These are phyloP conservation scores for Tetrapyrgos nigripes DNA, from an alignment of 1,284 basidiomycete species.

Conservation along the genomic window DNA sequence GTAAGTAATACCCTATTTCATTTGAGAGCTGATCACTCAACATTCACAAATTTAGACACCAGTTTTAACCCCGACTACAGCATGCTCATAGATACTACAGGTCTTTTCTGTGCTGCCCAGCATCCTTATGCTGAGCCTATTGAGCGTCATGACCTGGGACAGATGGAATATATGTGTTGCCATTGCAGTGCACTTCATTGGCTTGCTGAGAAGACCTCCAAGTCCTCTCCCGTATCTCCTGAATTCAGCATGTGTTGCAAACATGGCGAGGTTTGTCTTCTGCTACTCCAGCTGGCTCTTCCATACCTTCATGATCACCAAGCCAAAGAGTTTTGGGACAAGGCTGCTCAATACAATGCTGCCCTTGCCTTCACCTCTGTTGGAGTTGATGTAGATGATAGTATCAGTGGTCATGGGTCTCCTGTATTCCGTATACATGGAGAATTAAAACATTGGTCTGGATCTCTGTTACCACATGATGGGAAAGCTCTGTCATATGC, in stretches of 20 bases:
- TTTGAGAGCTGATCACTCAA: too few relatives aligned
- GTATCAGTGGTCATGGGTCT: conserved; percentile 31
- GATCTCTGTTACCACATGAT: conserved; percentile 30
- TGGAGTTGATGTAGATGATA: conserved; percentile 34
- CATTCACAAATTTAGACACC: too few relatives aligned
- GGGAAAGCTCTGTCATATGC: conserved; percentile 30
- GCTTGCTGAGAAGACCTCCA: conserved; percentile 1
- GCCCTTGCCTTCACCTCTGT: conserved; percentile 48
- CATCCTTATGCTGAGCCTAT: conserved; percentile 3
- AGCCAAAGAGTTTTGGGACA: conserved; percentile 24
- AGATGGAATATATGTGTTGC: conserved; percentile 18
- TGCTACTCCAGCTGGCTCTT: neutral
- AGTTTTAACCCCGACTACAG: too few relatives aligned
- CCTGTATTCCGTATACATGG: conserved; percentile 37
- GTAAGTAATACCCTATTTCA: too few relatives aligned
- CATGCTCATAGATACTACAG: too few relatives aligned
- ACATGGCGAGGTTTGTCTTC: conserved; percentile 1
- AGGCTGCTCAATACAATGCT: conserved; percentile 42
- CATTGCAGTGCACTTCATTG: conserved; percentile 5
- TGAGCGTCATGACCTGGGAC: conserved; percentile 7
- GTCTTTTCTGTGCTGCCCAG: too few relatives aligned
- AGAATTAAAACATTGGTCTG: conserved; percentile 35
- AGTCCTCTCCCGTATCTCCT: neutral
- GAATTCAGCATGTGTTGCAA: conserved; percentile 8
- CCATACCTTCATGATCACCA: neutral